Conservation (phyloP, 352 stramenopile genomes). For the Phytophthora foliorum region DNA sequence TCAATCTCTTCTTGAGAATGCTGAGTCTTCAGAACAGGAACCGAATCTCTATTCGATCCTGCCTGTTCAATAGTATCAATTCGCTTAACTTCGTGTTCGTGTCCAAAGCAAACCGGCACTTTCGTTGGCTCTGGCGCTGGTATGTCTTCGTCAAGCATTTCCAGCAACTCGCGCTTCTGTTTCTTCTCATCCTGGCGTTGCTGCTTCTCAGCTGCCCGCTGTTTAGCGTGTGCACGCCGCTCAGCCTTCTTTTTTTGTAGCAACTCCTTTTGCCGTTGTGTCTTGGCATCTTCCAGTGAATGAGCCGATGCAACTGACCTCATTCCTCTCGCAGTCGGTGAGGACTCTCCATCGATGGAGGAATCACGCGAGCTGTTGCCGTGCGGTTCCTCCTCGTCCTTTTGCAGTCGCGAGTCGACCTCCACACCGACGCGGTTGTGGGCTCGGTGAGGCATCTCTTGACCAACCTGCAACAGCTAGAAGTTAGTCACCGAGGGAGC, state of each 20-base stretch:
- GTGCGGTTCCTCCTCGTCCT: constrained; percentile 30
- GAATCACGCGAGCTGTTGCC: constrained; percentile 2
- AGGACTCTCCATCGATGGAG: constrained; percentile 5
- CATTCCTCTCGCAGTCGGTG: constrained; percentile 1
- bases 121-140: constrained; percentile 1
- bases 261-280: constrained; percentile 54
- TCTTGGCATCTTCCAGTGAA: constrained; percentile 33
- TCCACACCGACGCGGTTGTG: constrained; percentile 41
- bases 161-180: constrained; percentile 16
- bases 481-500: not conserved
- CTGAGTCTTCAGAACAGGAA: not conserved
- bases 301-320: constrained; percentile 13
- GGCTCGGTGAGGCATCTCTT: constrained; percentile 29
- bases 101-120: not conserved
- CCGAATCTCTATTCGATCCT: not conserved
- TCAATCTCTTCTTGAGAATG: not conserved
- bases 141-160: constrained; percentile 26
- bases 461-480: not conserved
- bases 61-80: not conserved
- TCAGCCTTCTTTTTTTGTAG: constrained; percentile 63
- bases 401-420: constrained; percentile 9
- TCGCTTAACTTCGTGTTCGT: not conserved
- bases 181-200: constrained; percentile 30
- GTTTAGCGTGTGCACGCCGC: constrained; percentile 53
- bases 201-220: constrained; percentile 39